Conservation (phyloP, 1,284 basidiomycete genomes). For the Anthracocystis walkeri region DNA sequence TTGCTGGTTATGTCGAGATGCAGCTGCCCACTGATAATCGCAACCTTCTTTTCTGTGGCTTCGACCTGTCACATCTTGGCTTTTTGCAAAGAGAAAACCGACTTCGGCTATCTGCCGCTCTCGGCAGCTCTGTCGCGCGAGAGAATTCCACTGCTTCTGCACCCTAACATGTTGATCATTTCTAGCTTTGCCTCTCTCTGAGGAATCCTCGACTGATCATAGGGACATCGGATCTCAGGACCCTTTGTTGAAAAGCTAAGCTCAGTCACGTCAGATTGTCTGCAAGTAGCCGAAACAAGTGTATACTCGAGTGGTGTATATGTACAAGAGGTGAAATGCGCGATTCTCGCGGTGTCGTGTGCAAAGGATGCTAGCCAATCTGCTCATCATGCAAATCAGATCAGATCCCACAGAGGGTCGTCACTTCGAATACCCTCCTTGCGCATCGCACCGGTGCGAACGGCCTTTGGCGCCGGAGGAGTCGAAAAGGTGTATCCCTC, state of each 20-base stretch:
- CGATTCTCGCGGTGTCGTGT: constrained; percentile 12
- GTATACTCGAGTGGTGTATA: constrained; percentile 10
- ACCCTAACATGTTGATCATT: no score
- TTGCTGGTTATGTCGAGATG: constrained; percentile 20
- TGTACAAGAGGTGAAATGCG: constrained; percentile 15
- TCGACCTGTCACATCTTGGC: no score
- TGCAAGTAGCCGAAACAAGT: constrained; percentile 2
- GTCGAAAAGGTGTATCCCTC: constrained; percentile 33
- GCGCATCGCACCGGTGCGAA: constrained; percentile 24
- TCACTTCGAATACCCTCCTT: constrained; percentile 49
- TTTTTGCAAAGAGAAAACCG: no score
- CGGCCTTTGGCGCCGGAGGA: constrained; percentile 19
- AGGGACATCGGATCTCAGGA: no score
- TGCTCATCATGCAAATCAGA: constrained; percentile 11
- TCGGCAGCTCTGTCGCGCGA: no score
- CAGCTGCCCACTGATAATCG: constrained; percentile 27
- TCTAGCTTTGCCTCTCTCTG: no score
- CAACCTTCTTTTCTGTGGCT: neutral
- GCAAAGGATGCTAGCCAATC: neutral
- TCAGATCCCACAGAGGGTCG: constrained; percentile 51
- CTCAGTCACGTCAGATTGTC: neutral
- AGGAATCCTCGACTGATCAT: no score
- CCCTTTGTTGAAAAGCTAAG: neutral
- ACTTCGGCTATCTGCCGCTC: no score
- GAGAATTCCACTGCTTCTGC: no score